Evolutionary conservation across 345 rosid genomes (phyloP), one percentile per base, ranked within the genome.

Genomic region (Kernera saxatilis): DNA sequence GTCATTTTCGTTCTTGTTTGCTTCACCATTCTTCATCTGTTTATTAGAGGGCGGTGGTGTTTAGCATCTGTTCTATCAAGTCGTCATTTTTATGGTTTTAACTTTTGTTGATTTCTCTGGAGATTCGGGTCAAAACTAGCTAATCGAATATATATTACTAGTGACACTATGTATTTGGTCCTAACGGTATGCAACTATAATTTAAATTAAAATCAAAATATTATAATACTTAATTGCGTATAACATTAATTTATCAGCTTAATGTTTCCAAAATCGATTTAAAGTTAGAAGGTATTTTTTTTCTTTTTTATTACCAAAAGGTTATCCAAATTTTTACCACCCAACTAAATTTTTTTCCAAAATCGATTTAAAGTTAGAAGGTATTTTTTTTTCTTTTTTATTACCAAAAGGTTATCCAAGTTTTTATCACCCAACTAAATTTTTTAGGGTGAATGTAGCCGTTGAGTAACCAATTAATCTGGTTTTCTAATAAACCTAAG

Each of bases 51-150:
- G 8, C 48, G 37, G 67, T 67, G 63, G 69, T 51, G 56, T 13
- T 2, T 67, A 58, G 68, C 69, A 50, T 51, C 67, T 74, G 78
- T 45, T 27, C n/a, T 57, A 66, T 57, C 60, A 5, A 48, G 60
- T 53, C 9, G 46, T 40, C n/a, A 37, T 55, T 56, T 15, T 43
- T 33, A 43, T 64, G 55, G 37, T 71, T 73, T 63, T 23, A 53
- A 8, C 8, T 40, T 51, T 65, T 45, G 59, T 54, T 55, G 18
- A 37, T 56, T 56, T 64, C 14, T 72, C 36, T 52, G 30, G 36
- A 40, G 54, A 62, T 41, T 62, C 30, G 55, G 29, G 23, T 44
- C 64, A 23, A 44, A 54, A 35, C 32, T 72, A 54, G 26, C 32
- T 72, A 32, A 33, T 53, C 19, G 50, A 72, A 64, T 41, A 19